Percentiles rank a stretch among this genome's conserved stretches.
Conservation (phyloP, 1,284 basidiomycete species). For the Retiboletus flavoniger region DNA sequence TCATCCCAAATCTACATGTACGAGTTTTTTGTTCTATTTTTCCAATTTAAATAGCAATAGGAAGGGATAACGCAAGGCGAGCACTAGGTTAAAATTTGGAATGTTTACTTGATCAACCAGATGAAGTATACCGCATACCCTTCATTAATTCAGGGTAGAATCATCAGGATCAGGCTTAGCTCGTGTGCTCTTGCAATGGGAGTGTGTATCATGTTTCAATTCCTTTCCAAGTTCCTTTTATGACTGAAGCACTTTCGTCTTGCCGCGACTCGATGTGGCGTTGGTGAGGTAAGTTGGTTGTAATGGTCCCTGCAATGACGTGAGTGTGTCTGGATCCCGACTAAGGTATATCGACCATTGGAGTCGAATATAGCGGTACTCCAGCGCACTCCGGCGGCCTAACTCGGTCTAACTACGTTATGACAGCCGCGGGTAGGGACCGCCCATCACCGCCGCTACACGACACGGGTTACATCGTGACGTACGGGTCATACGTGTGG, state of each 20-base stretch:
- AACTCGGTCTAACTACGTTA: too few species aligned
- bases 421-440: too few species aligned
- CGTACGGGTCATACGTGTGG: neutral
- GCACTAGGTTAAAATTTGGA: neutral
- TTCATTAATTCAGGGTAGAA: constrained; percentile 9
- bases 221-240: neutral
- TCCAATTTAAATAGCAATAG: neutral
- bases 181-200: neutral
- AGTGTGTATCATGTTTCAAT: constrained; percentile 7
- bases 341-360: too few species aligned
- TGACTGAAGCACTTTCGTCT: neutral
- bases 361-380: too few species aligned
- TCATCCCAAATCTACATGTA: constrained; percentile 13
- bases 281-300: too few species aligned
- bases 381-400: too few species aligned
- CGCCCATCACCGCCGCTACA: neutral
- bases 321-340: too few species aligned
- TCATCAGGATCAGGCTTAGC: neutral
- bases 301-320: too few species aligned
- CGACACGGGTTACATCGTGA: neutral
- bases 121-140: neutral
- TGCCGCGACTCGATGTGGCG: too few species aligned
- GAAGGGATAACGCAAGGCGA: neutral
- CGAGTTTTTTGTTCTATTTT: constrained; percentile 3
- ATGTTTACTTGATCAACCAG: neutral